These are phyloP conservation scores for Eucalyptus tenuipes DNA, from an alignment of 345 rosid species.

Conservation along the genomic window DNA sequence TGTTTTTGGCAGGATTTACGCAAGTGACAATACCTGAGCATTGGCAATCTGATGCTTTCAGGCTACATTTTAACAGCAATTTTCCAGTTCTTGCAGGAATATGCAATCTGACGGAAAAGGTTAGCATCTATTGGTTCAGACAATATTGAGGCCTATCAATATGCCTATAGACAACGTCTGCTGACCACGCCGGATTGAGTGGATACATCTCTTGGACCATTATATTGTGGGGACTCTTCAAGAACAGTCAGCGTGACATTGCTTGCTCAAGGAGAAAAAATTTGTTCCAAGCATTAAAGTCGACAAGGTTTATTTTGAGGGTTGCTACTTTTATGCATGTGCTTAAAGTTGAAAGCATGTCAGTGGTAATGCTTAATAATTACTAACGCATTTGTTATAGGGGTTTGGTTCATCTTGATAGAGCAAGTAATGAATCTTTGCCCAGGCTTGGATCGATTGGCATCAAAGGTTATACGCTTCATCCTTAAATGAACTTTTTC, in stretches of 20 bases:
- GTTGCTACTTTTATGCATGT: neutral
- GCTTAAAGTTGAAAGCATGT: neutral
- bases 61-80: slow-evolving; percentile 18
- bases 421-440: slow-evolving; percentile 85
- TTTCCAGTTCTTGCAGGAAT: slow-evolving; percentile 47
- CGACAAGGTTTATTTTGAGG: slow-evolving; percentile 49
- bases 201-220: slow-evolving; percentile 79
- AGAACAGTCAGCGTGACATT: slow-evolving; percentile 71
- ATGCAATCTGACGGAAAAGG: slow-evolving; percentile 84
- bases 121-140: slow-evolving; percentile 80
- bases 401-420: slow-evolving; percentile 93
- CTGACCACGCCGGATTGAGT: slow-evolving; percentile 74
- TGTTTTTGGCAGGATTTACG: neutral
- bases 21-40: neutral
- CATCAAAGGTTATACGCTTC: slow-evolving; percentile 34
- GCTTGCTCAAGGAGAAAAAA: slow-evolving; percentile 60
- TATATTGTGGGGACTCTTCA: slow-evolving; percentile 86
- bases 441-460: slow-evolving; percentile 84
- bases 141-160: slow-evolving; percentile 90
- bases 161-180: slow-evolving; percentile 68
- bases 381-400: neutral
- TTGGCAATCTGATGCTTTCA: neutral
- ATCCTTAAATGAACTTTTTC: neutral
- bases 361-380: neutral
- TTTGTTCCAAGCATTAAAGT: slow-evolving; percentile 91